A percentile compares a stretch with the other conserved stretches of the same genome.
These are phyloP conservation scores for Pichia thaimueangensis DNA, from an alignment of 805 yeast genomes.

Conservation along the genomic window DNA sequence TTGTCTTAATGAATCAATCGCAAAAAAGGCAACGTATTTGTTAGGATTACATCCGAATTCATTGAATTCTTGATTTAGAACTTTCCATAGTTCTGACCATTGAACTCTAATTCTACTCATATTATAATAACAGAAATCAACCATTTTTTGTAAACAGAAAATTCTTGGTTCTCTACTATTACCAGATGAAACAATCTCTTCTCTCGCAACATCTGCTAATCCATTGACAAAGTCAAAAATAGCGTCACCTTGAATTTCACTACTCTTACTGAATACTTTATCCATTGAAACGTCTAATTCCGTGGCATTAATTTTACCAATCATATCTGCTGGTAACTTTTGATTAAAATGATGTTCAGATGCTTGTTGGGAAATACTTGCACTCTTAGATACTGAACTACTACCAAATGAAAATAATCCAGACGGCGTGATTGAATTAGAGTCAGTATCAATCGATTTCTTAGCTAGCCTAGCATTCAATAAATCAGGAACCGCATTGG, in stretches of 20 bases:
- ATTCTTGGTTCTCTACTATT: conserved; percentile 79
- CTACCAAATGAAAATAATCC: conserved; percentile 44
- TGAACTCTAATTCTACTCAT: conserved; percentile 94
- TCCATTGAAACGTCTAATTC: conserved; percentile 78
- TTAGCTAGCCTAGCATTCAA: conserved; percentile 64
- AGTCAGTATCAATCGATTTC: conserved; percentile 32
- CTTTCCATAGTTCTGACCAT: conserved; percentile 94
- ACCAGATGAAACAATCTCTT: conserved; percentile 86
- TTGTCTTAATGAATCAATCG: conserved; percentile 90
- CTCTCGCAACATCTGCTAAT: conserved; percentile 76
- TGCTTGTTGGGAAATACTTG: conserved; percentile 60
- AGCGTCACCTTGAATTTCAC: conserved; percentile 72
- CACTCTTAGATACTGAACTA: no score
- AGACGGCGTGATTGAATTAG: not conserved
- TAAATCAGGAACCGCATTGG: conserved; percentile 80
- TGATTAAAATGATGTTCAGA: conserved; percentile 68
- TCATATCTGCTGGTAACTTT: conserved; percentile 52
- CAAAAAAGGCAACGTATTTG: conserved; percentile 74
- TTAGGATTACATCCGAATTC: conserved; percentile 78
- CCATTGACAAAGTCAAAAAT: conserved; percentile 85
- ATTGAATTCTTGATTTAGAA: conserved; percentile 86
- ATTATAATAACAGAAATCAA: conserved; percentile 95
- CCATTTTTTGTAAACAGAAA: conserved; percentile 90
- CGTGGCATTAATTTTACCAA: conserved; percentile 52
- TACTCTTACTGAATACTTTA: conserved; percentile 77